Percentiles rank a stretch among this genome's conserved stretches.
These are phyloP conservation scores for Yamadazyma buinensis DNA, from an alignment of 1,139 yeast genomes.

Conservation along the genomic window DNA sequence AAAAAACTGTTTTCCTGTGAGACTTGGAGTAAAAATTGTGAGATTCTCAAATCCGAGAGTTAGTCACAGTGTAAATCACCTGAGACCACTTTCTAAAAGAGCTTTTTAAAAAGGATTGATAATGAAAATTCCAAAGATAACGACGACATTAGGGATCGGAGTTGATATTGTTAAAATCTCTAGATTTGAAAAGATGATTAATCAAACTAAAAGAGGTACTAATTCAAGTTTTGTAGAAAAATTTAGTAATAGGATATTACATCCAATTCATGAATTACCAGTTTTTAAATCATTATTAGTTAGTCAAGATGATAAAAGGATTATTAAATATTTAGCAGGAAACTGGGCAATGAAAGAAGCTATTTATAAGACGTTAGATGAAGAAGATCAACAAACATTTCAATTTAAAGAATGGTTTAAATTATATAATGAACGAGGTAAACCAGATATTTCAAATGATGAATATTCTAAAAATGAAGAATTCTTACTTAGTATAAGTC, in stretches of 20 bases:
- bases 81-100: too few relatives aligned
- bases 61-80: too few relatives aligned
- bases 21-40: too few relatives aligned
- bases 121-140: conserved; percentile 11
- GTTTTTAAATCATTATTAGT: conserved; percentile 20
- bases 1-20: too few relatives aligned
- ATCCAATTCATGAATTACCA: conserved; percentile 43
- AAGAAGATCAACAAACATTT: conserved; percentile 46
- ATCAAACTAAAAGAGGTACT: conserved; percentile 15
- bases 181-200: conserved; percentile 46
- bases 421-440: conserved; percentile 29
- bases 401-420: conserved; percentile 63
- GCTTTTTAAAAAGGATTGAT: too few relatives aligned
- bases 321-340: conserved; percentile 46
- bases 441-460: conserved; percentile 36
- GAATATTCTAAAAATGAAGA: conserved; percentile 35
- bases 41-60: too few relatives aligned
- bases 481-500: conserved; percentile 57
- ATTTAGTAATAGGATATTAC: conserved; percentile 48
- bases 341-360: conserved; percentile 81
- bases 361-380: conserved; percentile 56
- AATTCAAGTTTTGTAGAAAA: conserved; percentile 28
- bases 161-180: conserved; percentile 53
- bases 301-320: conserved; percentile 17
- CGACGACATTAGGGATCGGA: conserved; percentile 48